Evolutionary conservation across 108 stramenopile genomes (phyloP), one percentile per base, ranked within the genome.

Genomic region (Nitzschia sp.): DNA sequence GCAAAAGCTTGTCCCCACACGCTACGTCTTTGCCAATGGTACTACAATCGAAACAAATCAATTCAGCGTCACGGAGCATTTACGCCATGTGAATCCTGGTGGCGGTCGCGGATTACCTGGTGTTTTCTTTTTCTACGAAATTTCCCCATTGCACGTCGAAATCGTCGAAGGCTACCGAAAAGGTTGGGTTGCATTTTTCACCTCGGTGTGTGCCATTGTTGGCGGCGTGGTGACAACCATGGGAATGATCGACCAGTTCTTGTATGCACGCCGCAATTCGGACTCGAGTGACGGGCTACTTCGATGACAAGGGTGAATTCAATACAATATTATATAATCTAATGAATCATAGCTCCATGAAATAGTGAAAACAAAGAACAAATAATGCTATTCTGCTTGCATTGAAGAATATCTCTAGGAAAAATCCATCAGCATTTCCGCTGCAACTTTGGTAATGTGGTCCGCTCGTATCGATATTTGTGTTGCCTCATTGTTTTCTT

Each of bases 71-170:
- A 97, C 98, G 63, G 98, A 99, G 58, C 98, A 99, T 75, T 73
- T 96, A 53, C 76, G 96, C 25, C 98, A 97, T 78, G 93, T 97
- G 3, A 79, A 82, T 28, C 94, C 96, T 8, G 98, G 98, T 33
- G 67, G 79, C 23, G 78, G 78, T 26, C 80, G 94, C 38, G 98
- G 97, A 17, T 56, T 99, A 26, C 98, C 97, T 4, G 97, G 98
- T 13, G 94, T 99, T 8, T 99, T 96, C 69, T 97, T 99, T 81
- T 96, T 94, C 66, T 99, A 99, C 77, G 96, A 99, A 79, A 86
- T 97, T 5, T 87, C 85, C 8, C 91, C 98, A 4, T 60, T 99
- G 58, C 96, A 96, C 65, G 96, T 96, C 8, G 80, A 89, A 46
- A 88, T 97, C 62, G 68, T 76, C 28, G 93, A 97, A 69, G 97